Percentiles rank a stretch among this genome's conserved stretches.
These are phyloP conservation scores for Ophiocordyceps unilateralis DNA, from an alignment of 2,329 filamentous ascomycete species.

Conservation along the genomic window DNA sequence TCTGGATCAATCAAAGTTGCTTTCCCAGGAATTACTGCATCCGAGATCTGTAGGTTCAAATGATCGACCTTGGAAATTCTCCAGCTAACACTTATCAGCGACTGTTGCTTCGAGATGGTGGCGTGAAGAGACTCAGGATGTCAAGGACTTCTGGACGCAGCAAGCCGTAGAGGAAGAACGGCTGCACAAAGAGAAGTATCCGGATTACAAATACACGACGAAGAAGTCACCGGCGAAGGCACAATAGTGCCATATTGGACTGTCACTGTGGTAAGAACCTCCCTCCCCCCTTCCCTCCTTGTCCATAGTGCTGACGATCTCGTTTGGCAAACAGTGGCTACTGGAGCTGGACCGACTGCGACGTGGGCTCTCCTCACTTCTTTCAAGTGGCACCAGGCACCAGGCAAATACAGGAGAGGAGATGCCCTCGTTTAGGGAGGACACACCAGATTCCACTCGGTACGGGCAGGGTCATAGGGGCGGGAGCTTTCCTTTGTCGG, in stretches of 20 bases:
- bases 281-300: no score
- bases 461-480: background rate
- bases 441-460: background rate
- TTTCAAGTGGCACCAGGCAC: background rate
- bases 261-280: background rate
- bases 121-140: constrained; percentile 9
- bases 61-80: background rate
- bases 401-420: background rate
- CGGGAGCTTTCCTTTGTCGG: background rate
- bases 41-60: constrained; percentile 13
- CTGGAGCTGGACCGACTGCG: background rate
- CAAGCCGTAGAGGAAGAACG: constrained; percentile 9
- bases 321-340: no score
- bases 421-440: background rate
- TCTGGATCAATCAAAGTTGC: constrained; percentile 8
- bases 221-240: constrained; percentile 3
- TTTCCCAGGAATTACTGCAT: constrained; percentile 10
- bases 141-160: constrained; percentile 8
- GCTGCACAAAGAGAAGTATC: constrained; percentile 11
- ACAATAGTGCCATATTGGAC: background rate
- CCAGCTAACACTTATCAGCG: constrained; percentile 6
- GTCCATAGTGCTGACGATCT: no score
- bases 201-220: constrained; percentile 10
- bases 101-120: constrained; percentile 11
- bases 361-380: background rate